Evolutionary conservation across 2,329 filamentous ascomycete species (phyloP).

Genomic region (Pseudohalonectria lignicola): DNA sequence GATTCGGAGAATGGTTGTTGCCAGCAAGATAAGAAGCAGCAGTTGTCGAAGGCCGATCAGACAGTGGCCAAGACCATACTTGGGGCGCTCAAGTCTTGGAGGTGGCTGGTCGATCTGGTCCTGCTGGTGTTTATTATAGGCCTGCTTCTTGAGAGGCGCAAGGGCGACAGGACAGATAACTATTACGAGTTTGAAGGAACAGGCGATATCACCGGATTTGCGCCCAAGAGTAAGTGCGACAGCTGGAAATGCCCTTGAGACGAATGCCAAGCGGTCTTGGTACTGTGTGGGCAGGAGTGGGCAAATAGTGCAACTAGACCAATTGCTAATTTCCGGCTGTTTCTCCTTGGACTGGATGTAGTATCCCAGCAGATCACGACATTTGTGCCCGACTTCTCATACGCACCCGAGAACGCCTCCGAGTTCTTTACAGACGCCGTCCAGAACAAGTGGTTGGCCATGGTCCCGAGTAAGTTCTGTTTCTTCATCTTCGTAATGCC

Average conservation of each 20-base stretch:
- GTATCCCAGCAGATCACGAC: conserved; percentile 26
- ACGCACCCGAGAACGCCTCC: conserved; percentile 24
- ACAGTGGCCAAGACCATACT: not conserved
- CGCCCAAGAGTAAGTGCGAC: conserved; percentile 22
- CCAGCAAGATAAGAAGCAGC: conserved; percentile 1
- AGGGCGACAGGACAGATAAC: not conserved
- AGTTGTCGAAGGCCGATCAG: not conserved
- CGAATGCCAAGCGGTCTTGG: no score
- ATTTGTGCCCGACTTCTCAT: conserved; percentile 23
- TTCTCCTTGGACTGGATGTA: no score
- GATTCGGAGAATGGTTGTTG: no score
- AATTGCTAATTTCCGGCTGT: not conserved
- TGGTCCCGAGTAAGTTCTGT: conserved; percentile 22
- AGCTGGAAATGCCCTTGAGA: no score
- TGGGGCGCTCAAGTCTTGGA: conserved; percentile 3
- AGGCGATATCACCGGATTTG: conserved; percentile 28
- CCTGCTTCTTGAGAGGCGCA: conserved; percentile 20
- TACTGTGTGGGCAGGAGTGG: no score
- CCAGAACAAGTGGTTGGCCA: conserved; percentile 22
- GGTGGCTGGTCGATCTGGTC: conserved; percentile 20
- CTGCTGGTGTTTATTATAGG: conserved; percentile 22
- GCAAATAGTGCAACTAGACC: no score
- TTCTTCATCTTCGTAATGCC: not conserved
- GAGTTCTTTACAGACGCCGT: conserved; percentile 24
- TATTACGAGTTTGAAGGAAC: conserved; percentile 16